Percentiles rank a stretch among this genome's conserved stretches.
Evolutionary conservation across 2,329 filamentous ascomycete genomes (phyloP).

Genomic region (Talaromyces verruculosus): DNA sequence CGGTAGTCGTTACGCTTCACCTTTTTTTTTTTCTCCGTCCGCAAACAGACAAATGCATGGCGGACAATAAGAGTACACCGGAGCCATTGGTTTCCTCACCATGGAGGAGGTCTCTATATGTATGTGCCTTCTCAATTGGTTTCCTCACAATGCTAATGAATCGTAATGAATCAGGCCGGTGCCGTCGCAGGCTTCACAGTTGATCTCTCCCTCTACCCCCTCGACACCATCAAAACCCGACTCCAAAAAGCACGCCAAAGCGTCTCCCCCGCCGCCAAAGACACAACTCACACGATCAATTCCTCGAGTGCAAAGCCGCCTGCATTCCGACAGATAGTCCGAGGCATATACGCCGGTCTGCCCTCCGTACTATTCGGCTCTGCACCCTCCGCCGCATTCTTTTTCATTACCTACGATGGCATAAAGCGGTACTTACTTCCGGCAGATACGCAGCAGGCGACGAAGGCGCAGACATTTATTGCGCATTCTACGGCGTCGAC

Average conservation of each 20-base stretch:
- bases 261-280: constrained; percentile 38
- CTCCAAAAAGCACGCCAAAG: constrained; percentile 68
- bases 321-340: constrained; percentile 79
- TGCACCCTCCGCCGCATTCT: constrained; percentile 89
- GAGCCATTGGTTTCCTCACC: constrained; percentile 42
- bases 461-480: constrained; percentile 41
- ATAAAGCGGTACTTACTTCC: constrained; percentile 59
- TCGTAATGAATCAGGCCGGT: constrained; percentile 61
- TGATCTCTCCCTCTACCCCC: constrained; percentile 92
- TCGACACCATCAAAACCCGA: constrained; percentile 98
- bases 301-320: constrained; percentile 57
- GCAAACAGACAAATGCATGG: constrained; percentile 23
- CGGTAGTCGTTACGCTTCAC: constrained; percentile 6
- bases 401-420: constrained; percentile 92
- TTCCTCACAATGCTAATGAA: not conserved
- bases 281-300: constrained; percentile 49
- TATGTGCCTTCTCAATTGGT: constrained; percentile 4
- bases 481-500: constrained; percentile 83
- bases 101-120: constrained; percentile 42
- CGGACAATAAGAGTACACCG: constrained; percentile 31
- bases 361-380: constrained; percentile 87
- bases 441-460: constrained; percentile 23
- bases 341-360: constrained; percentile 88
- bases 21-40: not conserved
- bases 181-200: constrained; percentile 92